Percentiles rank a stretch among this genome's conserved stretches.
Evolutionary conservation across 1,284 basidiomycete genomes (phyloP).

Genomic region (Pulveroboletus sp.): DNA sequence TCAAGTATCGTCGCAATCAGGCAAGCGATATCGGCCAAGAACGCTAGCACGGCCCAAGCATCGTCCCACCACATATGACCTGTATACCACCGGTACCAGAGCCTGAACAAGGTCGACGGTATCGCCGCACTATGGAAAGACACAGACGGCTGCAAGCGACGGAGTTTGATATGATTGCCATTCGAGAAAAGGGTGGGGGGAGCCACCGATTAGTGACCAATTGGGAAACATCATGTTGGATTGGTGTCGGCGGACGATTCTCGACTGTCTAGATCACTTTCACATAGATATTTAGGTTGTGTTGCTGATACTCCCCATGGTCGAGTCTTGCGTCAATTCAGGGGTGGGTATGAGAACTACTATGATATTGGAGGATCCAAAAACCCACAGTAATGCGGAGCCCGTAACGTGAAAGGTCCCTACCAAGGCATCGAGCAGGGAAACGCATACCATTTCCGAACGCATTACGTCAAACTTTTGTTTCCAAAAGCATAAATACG

Average conservation of each 20-base stretch:
- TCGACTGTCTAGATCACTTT: no score
- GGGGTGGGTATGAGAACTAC: no score
- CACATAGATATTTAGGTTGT: no score
- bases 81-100: slow-evolving; percentile 27
- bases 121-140: slow-evolving; percentile 30
- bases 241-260: background rate
- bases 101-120: slow-evolving; percentile 26
- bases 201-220: slow-evolving; percentile 14
- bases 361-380: no score
- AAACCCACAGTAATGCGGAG: no score
- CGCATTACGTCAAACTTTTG: no score
- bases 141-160: slow-evolving; percentile 9
- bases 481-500: no score
- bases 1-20: slow-evolving; percentile 15
- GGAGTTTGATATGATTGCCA: background rate
- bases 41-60: slow-evolving; percentile 20
- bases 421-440: no score
- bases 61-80: slow-evolving; percentile 35
- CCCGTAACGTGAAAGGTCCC: no score
- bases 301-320: no score
- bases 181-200: background rate
- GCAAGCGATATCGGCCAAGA: slow-evolving; percentile 18
- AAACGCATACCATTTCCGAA: no score
- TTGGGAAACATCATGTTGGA: slow-evolving; percentile 19
- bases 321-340: no score